Base-by-base conservation (phyloP, 2,329 filamentous ascomycete species). In the Arthrobotrys musiformis region DNA sequence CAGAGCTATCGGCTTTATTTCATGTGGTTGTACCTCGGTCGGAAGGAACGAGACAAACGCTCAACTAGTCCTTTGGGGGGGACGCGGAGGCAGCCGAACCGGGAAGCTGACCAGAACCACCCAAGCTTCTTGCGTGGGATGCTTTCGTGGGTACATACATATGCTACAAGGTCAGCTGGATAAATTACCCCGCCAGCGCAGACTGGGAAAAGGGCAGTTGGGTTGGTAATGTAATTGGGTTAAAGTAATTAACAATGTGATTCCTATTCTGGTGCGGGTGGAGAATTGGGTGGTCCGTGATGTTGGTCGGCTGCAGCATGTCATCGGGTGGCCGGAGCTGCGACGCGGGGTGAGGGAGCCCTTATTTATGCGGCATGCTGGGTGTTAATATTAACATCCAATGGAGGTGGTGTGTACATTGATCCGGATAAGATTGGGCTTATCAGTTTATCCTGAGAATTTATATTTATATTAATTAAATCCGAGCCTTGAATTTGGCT, bases 11-110 rank as follows among this genome's bases (percentile, higher is more conserved):
- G 50, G 60, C 48, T 69, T 40, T 69, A 58, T 77, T 77, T 77
- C 73, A 77, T 77, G 73, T 77, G 73, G 66, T 77, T 70, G 66
- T 70, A 77, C 73, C 73, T 77, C 73, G 73, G 73, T 77, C 73
- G 73, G 73, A 70, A 70, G 73, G 73, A 77, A 70, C 42, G n/a
- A 11, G 50, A 15, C 19, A 6, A 22, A 42, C 60, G 19, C 26
- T 24, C 30, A 48, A 13, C 40, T 19, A 6, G 9, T 1, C 17
- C 5, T 44, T 30, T 62, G 33, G 64, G 22, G 33, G 50, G 28
- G 52, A 30, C n/a, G 4, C 73, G 73, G 73, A 60, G 73, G 60
- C 44, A 50, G 48, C 72, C 72, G 72, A 76, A 76, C 72, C 48
- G 64, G 72, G 72, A 62, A 76, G 63, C 46, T 76, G 63, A 13